Base-by-base conservation (phyloP, 2,329 filamentous ascomycete genomes). In the Plenodomus biglobosus region DNA sequence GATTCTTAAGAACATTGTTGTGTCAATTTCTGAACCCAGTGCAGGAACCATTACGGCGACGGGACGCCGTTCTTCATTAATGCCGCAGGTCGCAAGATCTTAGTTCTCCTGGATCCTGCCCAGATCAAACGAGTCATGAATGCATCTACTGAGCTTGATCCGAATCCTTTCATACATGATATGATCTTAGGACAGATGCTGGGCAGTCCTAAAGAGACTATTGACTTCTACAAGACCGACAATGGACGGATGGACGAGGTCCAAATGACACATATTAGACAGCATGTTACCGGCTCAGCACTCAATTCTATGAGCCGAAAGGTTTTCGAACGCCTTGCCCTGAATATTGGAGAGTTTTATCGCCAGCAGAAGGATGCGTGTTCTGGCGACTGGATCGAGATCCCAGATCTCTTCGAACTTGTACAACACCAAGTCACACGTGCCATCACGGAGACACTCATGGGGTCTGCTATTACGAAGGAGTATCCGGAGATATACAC, bases 41-140 rank as follows among this genome's bases (percentile, higher is more conserved):
- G 11, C 22, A 58, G 56, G 21, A 47, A 56, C 13, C 48, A 52
- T 27, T 53, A 60, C 19, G 50, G 52, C 0, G 49, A 51, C 40
- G 56, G 48, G 1, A 50, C 46, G 0, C 58, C 58, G 1, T 59
- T 60, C 38, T 58, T 53, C 15, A 24, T 61, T 11, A 41, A 61
- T 20, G 56, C 40, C 13, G 58, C 58, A 8, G 55, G 56, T 4
- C 36, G 51, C 19, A 61, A 52, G 19, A n/a, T 61, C 0, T 46
- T 60, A 15, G 36, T 61, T 13, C 8, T 61, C 1, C 19, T 52
- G 1, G 40, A 58, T 24, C 51, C 58, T 5, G 38, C 47, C 4
- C 56, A 61, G n/a, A 47, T 59, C 16, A 58, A 49, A 38, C 24
- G 47, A 1, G 44, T 47, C 1, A 37, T 61, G 8, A 38, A 42